phyloP scores from a whole-genome alignment of 345 rosid genomes.

The Bruguiera sexangula region DNA sequence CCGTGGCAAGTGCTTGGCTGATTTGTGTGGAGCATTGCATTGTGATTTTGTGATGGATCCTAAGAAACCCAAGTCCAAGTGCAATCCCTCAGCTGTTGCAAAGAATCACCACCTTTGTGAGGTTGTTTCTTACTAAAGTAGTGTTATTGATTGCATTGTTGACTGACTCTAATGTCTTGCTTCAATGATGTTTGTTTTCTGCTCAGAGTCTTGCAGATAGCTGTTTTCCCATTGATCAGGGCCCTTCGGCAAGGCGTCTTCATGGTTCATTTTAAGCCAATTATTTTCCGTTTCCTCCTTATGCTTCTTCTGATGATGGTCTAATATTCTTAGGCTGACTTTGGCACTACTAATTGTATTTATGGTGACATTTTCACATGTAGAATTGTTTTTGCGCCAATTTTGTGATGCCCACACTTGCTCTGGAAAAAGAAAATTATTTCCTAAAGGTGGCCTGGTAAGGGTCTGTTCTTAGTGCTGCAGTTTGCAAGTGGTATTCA shows the following conservation, averaged over 20 bases:
- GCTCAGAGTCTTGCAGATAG: conserved; percentile 79
- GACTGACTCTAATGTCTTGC: conserved; percentile 6
- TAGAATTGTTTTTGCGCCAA: conserved; percentile 80
- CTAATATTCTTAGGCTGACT: conserved; percentile 7
- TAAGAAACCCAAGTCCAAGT: conserved; percentile 58
- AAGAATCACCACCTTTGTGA: conserved; percentile 86
- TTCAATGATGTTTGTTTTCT: conserved; percentile 11
- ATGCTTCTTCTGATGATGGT: neutral
- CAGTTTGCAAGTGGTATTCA: conserved; percentile 9
- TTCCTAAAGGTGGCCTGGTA: conserved; percentile 89
- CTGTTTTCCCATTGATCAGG: conserved; percentile 78
- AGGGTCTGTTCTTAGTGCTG: conserved; percentile 10
- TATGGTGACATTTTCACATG: conserved; percentile 16
- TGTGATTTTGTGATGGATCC: conserved; percentile 70
- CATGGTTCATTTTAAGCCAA: conserved; percentile 49
- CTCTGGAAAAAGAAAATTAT: conserved; percentile 50
- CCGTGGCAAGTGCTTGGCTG: conserved; percentile 78
- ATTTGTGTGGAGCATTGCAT: conserved; percentile 92
- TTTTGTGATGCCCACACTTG: conserved; percentile 95
- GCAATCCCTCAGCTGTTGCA: conserved; percentile 86
- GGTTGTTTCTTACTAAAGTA: conserved; percentile 43
- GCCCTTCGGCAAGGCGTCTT: conserved; percentile 74
- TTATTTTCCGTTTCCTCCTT: conserved; percentile 3
- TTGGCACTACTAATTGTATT: conserved; percentile 11
- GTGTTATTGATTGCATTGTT: neutral